Conservation (phyloP, 164 flowering plant species). For the Chimonanthus praecox region DNA sequence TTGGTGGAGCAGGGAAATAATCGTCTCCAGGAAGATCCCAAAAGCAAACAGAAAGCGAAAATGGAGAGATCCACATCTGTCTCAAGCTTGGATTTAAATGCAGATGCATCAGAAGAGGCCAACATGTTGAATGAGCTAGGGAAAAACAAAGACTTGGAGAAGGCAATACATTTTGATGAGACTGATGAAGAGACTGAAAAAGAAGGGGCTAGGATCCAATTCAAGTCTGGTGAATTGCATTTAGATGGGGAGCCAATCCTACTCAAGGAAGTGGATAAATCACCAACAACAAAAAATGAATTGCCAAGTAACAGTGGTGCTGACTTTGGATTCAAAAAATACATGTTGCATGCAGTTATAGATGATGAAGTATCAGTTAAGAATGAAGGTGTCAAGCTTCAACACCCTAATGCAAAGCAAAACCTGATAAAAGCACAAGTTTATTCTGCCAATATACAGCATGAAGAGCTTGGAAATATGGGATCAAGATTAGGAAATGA, state of each 20-base stretch:
- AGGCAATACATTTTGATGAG: conserved; percentile 26
- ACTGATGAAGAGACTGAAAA: conserved; percentile 29
- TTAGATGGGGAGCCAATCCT: neutral
- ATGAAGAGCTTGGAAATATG: neutral
- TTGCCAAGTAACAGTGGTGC: neutral
- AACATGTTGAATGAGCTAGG: neutral
- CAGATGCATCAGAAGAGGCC: too few relatives aligned
- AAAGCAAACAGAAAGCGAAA: neutral
- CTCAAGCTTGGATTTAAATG: neutral
- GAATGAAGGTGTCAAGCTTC: neutral
- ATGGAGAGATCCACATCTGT: neutral
- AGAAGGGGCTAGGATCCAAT: neutral
- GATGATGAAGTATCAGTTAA: neutral
- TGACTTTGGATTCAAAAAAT: neutral
- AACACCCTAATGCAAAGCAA: neutral
- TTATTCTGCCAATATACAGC: neutral
- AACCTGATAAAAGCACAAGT: neutral
- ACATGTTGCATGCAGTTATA: neutral
- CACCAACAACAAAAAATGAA: neutral
- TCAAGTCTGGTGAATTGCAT: neutral
- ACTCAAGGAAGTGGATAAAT: neutral
- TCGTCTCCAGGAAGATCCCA: neutral
- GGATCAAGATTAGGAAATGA: conserved; percentile 2
- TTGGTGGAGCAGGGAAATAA: neutral
- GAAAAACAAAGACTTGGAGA: conserved; percentile 11